Evolutionary conservation across 768 basidiomycete genomes (phyloP), one percentile per base, ranked within the genome.

Genomic region (Cubamyces lactineus): DNA sequence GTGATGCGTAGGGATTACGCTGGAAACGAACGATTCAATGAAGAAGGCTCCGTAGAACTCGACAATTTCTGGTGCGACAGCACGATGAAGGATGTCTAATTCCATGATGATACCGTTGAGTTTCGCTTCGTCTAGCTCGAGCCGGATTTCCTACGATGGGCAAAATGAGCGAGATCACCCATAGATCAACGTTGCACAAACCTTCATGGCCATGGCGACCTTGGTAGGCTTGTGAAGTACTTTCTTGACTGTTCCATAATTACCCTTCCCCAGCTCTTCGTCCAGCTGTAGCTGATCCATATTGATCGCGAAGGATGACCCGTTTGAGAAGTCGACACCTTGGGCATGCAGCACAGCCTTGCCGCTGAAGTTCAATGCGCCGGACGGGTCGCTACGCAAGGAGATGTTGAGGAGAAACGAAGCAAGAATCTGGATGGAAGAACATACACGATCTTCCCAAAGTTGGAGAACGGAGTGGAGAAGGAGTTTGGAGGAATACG

Each of bases 41-140:
- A 97, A 98, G 80, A 99, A 99, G 4, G 97, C 97, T 46, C 97
- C 97, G 72, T 96, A 98, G 69, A 99, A 99, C 63, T 98, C 97
- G 70, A 99, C 93, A 66, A 98, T 98, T 71, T 92, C 87, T 2
- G 91, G 91, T 9, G 91, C 87, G 46, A 89, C 83, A 3, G 96
- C 96, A 26, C 95, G 92, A 75, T 99, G 97, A 7, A 99, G 86
- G 66, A 99, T 91, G 72, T 99, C 96, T 56, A 99, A 90, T 72
- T 99, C 97, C 91, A 98, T 98, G 69, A 99, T 88, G 80, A 99
- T 98, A 15, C 90, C 93, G 69, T 94, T 94, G 42, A 98, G 84
- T 70, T 95, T 94, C 50, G 92, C 87, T 57, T 95, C 86, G 69
- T 98, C 97, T 15, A 99, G 84, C 73, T 98, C 95, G 16, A 99